Percentiles rank a stretch among this genome's conserved stretches.
Evolutionary conservation across 139 green algal genomes (phyloP).

Genomic region (Micromonas commoda): DNA sequence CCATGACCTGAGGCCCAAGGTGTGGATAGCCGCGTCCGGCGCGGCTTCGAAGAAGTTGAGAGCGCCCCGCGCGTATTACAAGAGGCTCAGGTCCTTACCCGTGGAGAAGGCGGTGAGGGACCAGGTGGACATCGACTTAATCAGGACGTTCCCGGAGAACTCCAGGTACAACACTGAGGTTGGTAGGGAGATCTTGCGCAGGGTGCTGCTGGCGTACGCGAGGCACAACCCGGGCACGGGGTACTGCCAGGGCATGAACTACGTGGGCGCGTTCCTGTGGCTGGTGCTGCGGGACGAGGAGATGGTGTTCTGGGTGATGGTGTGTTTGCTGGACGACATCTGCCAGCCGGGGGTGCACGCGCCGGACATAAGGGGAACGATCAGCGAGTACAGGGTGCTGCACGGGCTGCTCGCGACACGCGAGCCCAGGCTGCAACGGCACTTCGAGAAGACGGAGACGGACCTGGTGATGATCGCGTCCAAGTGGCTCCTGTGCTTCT

Average conservation of each 20-base stretch:
- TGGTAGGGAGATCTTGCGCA: neutral
- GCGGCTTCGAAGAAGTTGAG: neutral
- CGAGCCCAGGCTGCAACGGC: neutral
- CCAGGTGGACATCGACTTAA: constrained; percentile 24
- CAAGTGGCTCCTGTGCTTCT: constrained; percentile 37
- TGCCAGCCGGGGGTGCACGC: constrained; percentile 8
- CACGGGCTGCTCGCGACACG: neutral
- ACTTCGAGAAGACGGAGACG: constrained; percentile 17
- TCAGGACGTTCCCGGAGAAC: constrained; percentile 26
- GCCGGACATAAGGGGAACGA: constrained; percentile 21
- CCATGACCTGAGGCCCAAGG: neutral
- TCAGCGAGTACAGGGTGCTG: constrained; percentile 16
- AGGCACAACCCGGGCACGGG: constrained; percentile 17
- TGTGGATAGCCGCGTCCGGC: neutral
- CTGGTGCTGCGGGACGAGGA: constrained; percentile 22
- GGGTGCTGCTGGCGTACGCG: constrained; percentile 27
- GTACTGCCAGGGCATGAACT: constrained; percentile 41
- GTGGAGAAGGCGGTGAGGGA: neutral
- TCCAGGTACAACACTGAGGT: neutral
- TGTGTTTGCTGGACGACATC: constrained; percentile 8
- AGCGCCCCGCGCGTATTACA: neutral
- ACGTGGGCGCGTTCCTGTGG: constrained; percentile 33
- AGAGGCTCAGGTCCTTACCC: neutral
- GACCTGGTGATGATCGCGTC: constrained; percentile 26
- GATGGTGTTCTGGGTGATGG: constrained; percentile 29